Percentiles rank a stretch among this genome's conserved stretches.
Conservation (phyloP, 495 filamentous ascomycete species). For the Talaromyces nanjingensis region DNA sequence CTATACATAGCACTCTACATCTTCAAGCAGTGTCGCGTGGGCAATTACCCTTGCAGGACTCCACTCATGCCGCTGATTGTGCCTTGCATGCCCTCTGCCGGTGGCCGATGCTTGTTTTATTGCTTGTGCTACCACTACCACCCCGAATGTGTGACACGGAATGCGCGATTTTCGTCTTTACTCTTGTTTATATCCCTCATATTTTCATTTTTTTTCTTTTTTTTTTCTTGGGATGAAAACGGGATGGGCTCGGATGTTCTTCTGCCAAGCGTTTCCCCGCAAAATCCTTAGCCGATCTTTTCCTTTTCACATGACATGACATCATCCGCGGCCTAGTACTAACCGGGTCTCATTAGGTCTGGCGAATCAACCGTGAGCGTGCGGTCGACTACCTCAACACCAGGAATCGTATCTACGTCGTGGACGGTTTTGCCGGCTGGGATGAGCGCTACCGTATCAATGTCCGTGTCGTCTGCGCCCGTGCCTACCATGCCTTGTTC, state of each 20-base stretch:
- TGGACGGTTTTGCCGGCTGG: slow-evolving; percentile 97
- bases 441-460: slow-evolving; percentile 97
- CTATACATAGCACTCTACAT: not conserved
- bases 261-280: slow-evolving; percentile 13
- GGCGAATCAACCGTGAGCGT: slow-evolving; percentile 98
- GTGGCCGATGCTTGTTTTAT: slow-evolving; percentile 8
- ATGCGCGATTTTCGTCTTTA: slow-evolving; percentile 8
- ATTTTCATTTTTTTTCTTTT: not conserved
- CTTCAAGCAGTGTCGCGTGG: slow-evolving; percentile 1
- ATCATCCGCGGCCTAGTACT: slow-evolving; percentile 23
- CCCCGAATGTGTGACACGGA: not conserved
- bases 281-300: slow-evolving; percentile 6
- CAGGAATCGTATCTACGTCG: slow-evolving; percentile 94
- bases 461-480: slow-evolving; percentile 95
- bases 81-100: slow-evolving; percentile 17
- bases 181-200: not conserved
- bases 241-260: not conserved
- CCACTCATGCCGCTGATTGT: slow-evolving; percentile 10
- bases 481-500: slow-evolving; percentile 99
- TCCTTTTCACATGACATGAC: slow-evolving; percentile 28
- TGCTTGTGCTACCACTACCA: not conserved
- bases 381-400: slow-evolving; percentile 99
- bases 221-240: not conserved
- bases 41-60: slow-evolving; percentile 25
- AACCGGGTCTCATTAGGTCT: slow-evolving; percentile 58